Evolutionary conservation across 768 basidiomycete genomes (phyloP).

Genomic region (Naganishia onofrii): DNA sequence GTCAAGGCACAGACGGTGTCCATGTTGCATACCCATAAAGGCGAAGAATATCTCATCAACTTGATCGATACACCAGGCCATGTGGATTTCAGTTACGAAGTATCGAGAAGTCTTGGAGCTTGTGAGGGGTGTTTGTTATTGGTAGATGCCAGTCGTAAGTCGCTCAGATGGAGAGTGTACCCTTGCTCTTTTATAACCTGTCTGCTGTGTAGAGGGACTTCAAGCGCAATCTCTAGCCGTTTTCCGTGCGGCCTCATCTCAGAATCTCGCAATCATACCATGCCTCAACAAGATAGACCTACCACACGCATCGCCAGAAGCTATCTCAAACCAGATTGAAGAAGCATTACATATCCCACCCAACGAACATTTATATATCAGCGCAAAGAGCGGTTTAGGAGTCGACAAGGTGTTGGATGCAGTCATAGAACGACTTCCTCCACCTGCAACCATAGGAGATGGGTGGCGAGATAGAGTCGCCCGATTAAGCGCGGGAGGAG

Average conservation of each 20-base stretch:
- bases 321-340: constrained; percentile 75
- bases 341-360: constrained; percentile 77
- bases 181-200: neutral
- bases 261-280: constrained; percentile 70
- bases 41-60: constrained; percentile 69
- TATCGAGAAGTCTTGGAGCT: constrained; percentile 84
- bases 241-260: constrained; percentile 79
- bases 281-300: constrained; percentile 96
- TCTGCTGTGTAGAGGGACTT: constrained; percentile 64
- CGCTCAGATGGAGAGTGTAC: neutral
- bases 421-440: constrained; percentile 78
- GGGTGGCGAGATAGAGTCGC: constrained; percentile 57
- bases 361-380: constrained; percentile 70
- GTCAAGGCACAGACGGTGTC: constrained; percentile 88
- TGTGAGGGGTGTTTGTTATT: constrained; percentile 82
- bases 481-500: constrained; percentile 73
- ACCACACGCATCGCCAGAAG: constrained; percentile 78
- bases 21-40: constrained; percentile 72
- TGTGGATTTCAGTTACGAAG: constrained; percentile 97
- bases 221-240: constrained; percentile 97
- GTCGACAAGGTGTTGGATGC: constrained; percentile 73
- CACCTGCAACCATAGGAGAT: constrained; percentile 61
- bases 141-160: constrained; percentile 80
- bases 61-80: constrained; percentile 98
- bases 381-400: constrained; percentile 87